Conservation (phyloP, 192 early-diverging fungal species). For the Mortierella hygrophila region DNA sequence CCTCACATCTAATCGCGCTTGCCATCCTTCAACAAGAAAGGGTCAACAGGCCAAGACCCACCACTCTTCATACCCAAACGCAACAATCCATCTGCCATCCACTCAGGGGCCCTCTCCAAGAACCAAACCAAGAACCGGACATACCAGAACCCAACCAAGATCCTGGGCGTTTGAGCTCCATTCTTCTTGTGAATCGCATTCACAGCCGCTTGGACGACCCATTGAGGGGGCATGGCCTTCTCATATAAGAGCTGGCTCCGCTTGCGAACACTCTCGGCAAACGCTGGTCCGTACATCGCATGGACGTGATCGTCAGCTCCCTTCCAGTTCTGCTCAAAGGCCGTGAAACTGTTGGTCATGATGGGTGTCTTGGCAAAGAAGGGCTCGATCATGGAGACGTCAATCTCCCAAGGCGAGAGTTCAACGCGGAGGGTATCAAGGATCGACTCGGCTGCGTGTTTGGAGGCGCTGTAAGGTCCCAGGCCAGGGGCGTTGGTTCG, state of each 20-base stretch:
- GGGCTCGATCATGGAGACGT: conserved; percentile 59
- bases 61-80: conserved; percentile 28
- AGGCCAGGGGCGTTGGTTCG: conserved; percentile 51
- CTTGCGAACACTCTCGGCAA: not conserved
- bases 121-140: conserved; percentile 31
- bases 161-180: conserved; percentile 28
- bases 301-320: conserved; percentile 6
- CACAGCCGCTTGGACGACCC: conserved; percentile 47
- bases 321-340: conserved; percentile 37
- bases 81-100: conserved; percentile 39
- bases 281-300: conserved; percentile 38
- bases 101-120: conserved; percentile 32
- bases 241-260: conserved; percentile 22
- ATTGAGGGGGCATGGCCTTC: conserved; percentile 43
- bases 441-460: conserved; percentile 61
- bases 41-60: conserved; percentile 45
- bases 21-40: conserved; percentile 41
- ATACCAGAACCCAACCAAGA: conserved; percentile 52
- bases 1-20: conserved; percentile 9
- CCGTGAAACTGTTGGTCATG: conserved; percentile 9
- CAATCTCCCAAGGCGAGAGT: conserved; percentile 62
- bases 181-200: conserved; percentile 45
- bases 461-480: conserved; percentile 57
- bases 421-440: conserved; percentile 59
- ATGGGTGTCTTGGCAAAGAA: conserved; percentile 50